A percentile compares a stretch with the other conserved stretches of the same genome.
Evolutionary conservation across 169 alveolate genomes (phyloP).

Genomic region (Plasmodium reichenowi): DNA sequence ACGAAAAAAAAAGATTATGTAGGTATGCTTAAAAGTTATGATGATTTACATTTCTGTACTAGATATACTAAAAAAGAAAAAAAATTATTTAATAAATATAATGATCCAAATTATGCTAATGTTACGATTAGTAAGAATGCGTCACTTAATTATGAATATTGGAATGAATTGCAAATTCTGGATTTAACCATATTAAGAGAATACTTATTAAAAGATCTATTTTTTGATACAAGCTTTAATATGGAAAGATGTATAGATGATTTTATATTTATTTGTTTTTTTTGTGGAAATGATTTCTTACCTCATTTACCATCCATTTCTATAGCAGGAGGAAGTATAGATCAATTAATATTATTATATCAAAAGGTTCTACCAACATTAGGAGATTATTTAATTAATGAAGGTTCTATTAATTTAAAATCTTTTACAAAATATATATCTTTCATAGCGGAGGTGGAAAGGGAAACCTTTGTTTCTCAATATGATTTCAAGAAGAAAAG

Average conservation of each 20-base stretch:
- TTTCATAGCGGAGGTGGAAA: conserved; percentile 90
- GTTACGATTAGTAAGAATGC: conserved; percentile 7
- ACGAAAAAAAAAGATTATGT: conserved; percentile 51
- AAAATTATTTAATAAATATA: conserved; percentile 38
- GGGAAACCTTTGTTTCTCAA: conserved; percentile 87
- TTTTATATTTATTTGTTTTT: conserved; percentile 96
- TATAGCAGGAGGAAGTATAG: conserved; percentile 97
- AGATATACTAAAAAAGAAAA: background rate
- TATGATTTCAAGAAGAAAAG: conserved; percentile 87
- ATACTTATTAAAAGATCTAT: conserved; percentile 83
- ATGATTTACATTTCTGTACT: conserved; percentile 77
- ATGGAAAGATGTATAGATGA: conserved; percentile 97
- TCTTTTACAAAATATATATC: conserved; percentile 84
- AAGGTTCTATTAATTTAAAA: conserved; percentile 89
- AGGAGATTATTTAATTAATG: conserved; percentile 92
- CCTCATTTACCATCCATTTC: conserved; percentile 96
- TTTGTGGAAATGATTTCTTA: conserved; percentile 98
- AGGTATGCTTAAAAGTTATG: conserved; percentile 72
- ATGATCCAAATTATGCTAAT: conserved; percentile 73
- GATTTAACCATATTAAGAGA: conserved; percentile 89
- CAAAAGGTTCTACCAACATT: conserved; percentile 91
- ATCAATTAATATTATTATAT: conserved; percentile 95
- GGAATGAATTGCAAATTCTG: conserved; percentile 89
- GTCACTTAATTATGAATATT: conserved; percentile 53
- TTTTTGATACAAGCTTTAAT: conserved; percentile 85